phyloP scores from a whole-genome alignment of 805 yeast species.

The Cyberlindnera sargentensis region DNA sequence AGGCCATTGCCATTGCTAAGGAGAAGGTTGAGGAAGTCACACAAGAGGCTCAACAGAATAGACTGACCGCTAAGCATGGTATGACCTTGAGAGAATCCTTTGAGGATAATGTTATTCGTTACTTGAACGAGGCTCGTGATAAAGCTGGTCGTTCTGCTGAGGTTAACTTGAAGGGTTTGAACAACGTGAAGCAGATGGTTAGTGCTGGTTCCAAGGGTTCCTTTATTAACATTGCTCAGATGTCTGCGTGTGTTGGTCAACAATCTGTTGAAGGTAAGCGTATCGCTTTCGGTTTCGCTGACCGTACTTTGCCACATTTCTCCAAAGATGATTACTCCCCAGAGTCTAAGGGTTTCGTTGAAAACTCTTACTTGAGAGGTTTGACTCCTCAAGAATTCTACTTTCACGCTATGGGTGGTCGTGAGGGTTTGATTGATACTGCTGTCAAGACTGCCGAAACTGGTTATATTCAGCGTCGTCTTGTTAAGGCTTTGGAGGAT shows the following conservation, averaged over 20 bases:
- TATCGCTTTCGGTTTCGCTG: slow-evolving; percentile 95
- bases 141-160: slow-evolving; percentile 99
- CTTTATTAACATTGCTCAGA: slow-evolving; percentile 95
- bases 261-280: slow-evolving; percentile 99
- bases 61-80: slow-evolving; percentile 94
- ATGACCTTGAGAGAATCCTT: slow-evolving; percentile 98
- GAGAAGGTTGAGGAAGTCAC: slow-evolving; percentile 91
- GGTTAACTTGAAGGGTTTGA: slow-evolving; percentile 85
- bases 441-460: slow-evolving; percentile 99
- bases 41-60: slow-evolving; percentile 83
- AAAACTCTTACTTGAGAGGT: slow-evolving; percentile 94
- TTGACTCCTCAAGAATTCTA: slow-evolving; percentile 97
- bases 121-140: slow-evolving; percentile 96
- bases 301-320: slow-evolving; percentile 95
- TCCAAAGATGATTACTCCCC: slow-evolving; percentile 98
- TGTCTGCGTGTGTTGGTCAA: slow-evolving; percentile 99
- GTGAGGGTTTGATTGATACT: slow-evolving; percentile 99
- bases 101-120: slow-evolving; percentile 94
- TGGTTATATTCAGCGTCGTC: slow-evolving; percentile 96
- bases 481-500: slow-evolving; percentile 94
- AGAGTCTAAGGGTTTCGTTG: slow-evolving; percentile 96
- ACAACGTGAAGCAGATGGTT: slow-evolving; percentile 98
- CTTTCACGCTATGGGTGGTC: slow-evolving; percentile 99
- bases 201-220: slow-evolving; percentile 99
- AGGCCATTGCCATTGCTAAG: slow-evolving; percentile 90